Conservation (phyloP, 1,284 basidiomycete species). For the Marasmius fiardii region DNA sequence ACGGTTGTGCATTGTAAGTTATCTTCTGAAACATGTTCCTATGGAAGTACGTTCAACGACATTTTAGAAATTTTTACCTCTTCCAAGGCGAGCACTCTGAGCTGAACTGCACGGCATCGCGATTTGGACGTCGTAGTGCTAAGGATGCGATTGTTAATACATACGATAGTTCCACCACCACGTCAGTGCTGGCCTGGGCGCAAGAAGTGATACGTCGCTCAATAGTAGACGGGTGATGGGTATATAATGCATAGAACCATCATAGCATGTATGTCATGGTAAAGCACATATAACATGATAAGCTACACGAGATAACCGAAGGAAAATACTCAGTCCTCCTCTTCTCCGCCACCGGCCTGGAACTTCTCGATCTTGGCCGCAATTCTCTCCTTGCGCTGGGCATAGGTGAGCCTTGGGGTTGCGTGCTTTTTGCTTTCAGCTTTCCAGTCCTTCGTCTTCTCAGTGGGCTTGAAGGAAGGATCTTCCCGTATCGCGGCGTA, state of each 20-base stretch:
- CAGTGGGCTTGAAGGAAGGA: constrained; percentile 87
- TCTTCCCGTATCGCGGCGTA: constrained; percentile 96
- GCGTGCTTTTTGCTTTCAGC: constrained; percentile 80
- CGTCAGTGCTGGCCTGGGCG: constrained; percentile 49
- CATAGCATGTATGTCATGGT: background rate
- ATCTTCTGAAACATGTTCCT: background rate
- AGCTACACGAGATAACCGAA: constrained; percentile 5
- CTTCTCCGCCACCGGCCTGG: constrained; percentile 59
- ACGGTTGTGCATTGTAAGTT: constrained; percentile 69
- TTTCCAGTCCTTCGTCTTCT: constrained; percentile 94
- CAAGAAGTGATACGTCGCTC: constrained; percentile 38
- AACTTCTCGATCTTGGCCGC: constrained; percentile 84
- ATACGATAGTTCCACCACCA: constrained; percentile 31
- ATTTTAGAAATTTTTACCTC: constrained; percentile 61
- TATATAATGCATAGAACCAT: constrained; percentile 11
- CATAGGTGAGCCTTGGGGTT: constrained; percentile 70
- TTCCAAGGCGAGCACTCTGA: constrained; percentile 44
- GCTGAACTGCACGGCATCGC: constrained; percentile 56
- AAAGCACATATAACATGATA: constrained; percentile 14
- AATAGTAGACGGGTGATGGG: constrained; percentile 15
- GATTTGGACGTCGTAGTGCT: constrained; percentile 39
- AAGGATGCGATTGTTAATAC: constrained; percentile 37
- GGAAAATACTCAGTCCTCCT: constrained; percentile 28
- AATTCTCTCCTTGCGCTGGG: constrained; percentile 77
- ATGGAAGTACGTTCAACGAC: background rate